phyloP scores from a whole-genome alignment of 495 filamentous ascomycete genomes.

The Trichoderma reesei region DNA sequence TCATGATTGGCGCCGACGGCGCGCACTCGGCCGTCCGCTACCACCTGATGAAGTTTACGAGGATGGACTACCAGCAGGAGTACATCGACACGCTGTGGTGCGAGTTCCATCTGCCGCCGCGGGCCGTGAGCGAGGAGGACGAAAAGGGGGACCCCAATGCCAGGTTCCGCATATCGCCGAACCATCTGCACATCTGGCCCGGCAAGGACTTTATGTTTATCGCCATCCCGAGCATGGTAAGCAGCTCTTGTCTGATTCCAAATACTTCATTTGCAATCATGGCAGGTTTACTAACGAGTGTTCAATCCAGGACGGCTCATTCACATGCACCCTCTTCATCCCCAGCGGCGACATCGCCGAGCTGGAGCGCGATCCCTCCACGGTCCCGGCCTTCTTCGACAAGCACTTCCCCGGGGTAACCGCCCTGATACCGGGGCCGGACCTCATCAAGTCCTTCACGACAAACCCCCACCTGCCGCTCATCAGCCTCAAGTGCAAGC shows the following conservation, averaged over 20 bases:
- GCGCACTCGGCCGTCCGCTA: slow-evolving; percentile 84
- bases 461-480: slow-evolving; percentile 81
- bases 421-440: slow-evolving; percentile 58
- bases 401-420: slow-evolving; percentile 78
- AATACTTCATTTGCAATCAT: neutral
- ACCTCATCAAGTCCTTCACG: slow-evolving; percentile 60
- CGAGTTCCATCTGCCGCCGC: slow-evolving; percentile 70
- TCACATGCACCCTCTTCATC: slow-evolving; percentile 92
- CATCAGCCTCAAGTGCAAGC: slow-evolving; percentile 83
- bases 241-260: slow-evolving; percentile 12
- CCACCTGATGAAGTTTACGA: slow-evolving; percentile 86
- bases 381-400: slow-evolving; percentile 64
- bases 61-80: slow-evolving; percentile 84
- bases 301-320: slow-evolving; percentile 59
- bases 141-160: slow-evolving; percentile 38
- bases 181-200: slow-evolving; percentile 97
- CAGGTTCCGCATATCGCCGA: slow-evolving; percentile 69
- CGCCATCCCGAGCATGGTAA: slow-evolving; percentile 71
- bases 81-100: slow-evolving; percentile 98
- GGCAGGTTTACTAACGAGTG: neutral
- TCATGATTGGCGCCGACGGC: slow-evolving; percentile 91
- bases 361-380: slow-evolving; percentile 45
- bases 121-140: slow-evolving; percentile 15
- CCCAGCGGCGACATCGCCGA: slow-evolving; percentile 48
- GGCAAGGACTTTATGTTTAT: slow-evolving; percentile 94